These are phyloP conservation scores for Apiospora saccharicola DNA, from an alignment of 2,329 filamentous ascomycete genomes.

Conservation along the genomic window DNA sequence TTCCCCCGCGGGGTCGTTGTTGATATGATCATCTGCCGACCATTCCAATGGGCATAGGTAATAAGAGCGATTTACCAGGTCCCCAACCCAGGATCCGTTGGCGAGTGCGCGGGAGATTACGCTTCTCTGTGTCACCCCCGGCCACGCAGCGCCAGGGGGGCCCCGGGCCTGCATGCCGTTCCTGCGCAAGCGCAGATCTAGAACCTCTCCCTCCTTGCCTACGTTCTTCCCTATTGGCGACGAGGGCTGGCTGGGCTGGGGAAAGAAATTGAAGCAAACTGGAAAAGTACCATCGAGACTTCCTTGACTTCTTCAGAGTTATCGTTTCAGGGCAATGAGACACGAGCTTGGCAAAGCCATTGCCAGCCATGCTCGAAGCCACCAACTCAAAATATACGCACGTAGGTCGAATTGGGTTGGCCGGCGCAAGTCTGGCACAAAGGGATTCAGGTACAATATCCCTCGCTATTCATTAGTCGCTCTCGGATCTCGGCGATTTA, in stretches of 20 bases:
- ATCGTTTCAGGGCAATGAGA: slow-evolving; percentile 4
- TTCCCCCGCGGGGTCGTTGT: background rate
- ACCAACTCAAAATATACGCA: background rate
- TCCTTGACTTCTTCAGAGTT: background rate
- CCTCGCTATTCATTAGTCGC: background rate
- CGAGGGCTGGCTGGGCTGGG: background rate
- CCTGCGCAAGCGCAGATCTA: slow-evolving; percentile 6
- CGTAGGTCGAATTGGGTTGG: background rate
- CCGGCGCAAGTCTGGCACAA: background rate
- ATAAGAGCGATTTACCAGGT: background rate
- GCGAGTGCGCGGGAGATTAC: background rate
- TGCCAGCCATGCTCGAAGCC: background rate
- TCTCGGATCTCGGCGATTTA: too few relatives aligned
- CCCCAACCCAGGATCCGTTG: background rate
- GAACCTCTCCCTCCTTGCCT: background rate
- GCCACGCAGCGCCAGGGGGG: background rate
- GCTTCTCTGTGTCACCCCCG: background rate
- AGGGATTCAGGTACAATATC: background rate
- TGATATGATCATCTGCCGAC: background rate
- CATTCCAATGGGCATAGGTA: background rate
- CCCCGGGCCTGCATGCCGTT: background rate
- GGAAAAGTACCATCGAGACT: background rate
- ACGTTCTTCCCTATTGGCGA: background rate
- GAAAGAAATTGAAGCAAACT: background rate
- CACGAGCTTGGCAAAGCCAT: background rate